Conservation (phyloP, 2,329 filamentous ascomycete species). For the Elsinoe perseae region DNA sequence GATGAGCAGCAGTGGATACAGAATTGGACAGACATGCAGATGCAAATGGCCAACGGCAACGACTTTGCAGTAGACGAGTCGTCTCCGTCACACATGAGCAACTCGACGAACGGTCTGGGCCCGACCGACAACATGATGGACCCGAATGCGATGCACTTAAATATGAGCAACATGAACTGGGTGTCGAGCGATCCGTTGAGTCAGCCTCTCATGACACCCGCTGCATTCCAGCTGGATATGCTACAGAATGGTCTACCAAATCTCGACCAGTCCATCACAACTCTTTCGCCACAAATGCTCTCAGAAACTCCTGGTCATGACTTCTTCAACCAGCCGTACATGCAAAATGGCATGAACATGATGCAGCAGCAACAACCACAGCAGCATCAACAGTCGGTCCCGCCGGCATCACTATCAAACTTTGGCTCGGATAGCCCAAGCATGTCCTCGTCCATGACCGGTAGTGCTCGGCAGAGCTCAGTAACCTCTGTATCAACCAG, state of each 20-base stretch:
- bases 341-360: slow-evolving; percentile 54
- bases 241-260: slow-evolving; percentile 69
- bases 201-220: slow-evolving; percentile 57
- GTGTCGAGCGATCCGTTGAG: slow-evolving; percentile 64
- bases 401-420: slow-evolving; percentile 47
- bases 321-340: slow-evolving; percentile 65
- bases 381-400: slow-evolving; percentile 34
- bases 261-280: slow-evolving; percentile 59
- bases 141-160: slow-evolving; percentile 38
- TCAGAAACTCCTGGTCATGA: slow-evolving; percentile 62
- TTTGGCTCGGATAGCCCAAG: slow-evolving; percentile 60
- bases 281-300: slow-evolving; percentile 69
- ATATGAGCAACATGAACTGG: slow-evolving; percentile 36
- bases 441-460: slow-evolving; percentile 59
- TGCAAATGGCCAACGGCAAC: slow-evolving; percentile 52
- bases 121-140: slow-evolving; percentile 90
- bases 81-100: slow-evolving; percentile 93
- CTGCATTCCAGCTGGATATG: slow-evolving; percentile 68
- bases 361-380: slow-evolving; percentile 48
- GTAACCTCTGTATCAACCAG: slow-evolving; percentile 55
- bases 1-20: slow-evolving; percentile 79
- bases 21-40: slow-evolving; percentile 64
- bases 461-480: slow-evolving; percentile 55
- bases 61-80: slow-evolving; percentile 85
- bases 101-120: slow-evolving; percentile 74